These are phyloP conservation scores for Oenanthe javanica DNA, from an alignment of 140 eudicot genomes.

Conservation along the genomic window DNA sequence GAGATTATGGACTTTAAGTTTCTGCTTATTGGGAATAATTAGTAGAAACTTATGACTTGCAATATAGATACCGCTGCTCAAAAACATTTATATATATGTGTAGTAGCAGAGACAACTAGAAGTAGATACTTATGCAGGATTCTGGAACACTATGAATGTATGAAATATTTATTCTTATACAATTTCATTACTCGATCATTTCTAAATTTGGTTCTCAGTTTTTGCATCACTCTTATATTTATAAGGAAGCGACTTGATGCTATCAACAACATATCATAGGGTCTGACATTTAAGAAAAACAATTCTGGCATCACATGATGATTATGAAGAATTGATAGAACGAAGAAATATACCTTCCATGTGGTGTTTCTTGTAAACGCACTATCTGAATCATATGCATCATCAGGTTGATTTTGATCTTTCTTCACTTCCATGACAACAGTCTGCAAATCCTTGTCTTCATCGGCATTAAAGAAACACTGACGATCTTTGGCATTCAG, in stretches of 20 bases:
- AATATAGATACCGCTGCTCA: neutral
- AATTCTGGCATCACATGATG: neutral
- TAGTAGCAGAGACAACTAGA: neutral
- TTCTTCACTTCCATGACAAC: constrained; percentile 49
- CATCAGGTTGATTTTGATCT: constrained; percentile 59
- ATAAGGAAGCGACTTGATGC: no score
- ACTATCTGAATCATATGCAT: constrained; percentile 42
- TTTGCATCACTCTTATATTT: no score
- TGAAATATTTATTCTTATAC: neutral
- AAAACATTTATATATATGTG: no score
- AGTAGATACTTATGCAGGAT: neutral
- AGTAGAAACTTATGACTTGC: neutral
- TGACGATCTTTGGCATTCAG: constrained; percentile 41
- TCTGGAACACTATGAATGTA: no score
- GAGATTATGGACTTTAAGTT: constrained; percentile 19
- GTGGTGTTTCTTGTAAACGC: constrained; percentile 19
- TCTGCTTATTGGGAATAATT: constrained; percentile 12
- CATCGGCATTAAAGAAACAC: constrained; percentile 62
- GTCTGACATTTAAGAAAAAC: neutral
- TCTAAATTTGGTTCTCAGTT: neutral
- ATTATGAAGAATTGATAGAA: neutral
- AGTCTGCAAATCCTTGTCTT: constrained; percentile 36
- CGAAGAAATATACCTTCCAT: neutral
- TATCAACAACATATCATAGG: no score
- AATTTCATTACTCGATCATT: neutral